A percentile compares a stretch with the other conserved stretches of the same genome.
phyloP scores from a whole-genome alignment of 2,329 filamentous ascomycete species.

The Diplodia sapinea region DNA sequence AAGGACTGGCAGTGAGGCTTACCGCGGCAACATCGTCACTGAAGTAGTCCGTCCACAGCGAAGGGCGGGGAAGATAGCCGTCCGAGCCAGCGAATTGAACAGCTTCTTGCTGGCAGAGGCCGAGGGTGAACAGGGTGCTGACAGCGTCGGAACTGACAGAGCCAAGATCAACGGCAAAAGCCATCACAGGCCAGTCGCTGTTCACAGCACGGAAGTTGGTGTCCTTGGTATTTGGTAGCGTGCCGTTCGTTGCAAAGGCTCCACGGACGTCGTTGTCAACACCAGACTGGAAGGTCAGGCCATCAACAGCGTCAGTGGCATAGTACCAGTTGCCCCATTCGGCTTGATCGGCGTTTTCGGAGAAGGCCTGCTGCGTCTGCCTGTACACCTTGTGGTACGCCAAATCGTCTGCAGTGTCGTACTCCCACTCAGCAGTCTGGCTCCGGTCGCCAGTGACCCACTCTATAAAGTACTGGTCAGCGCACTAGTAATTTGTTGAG shows the following conservation, averaged over 20 bases:
- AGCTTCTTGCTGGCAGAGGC: slow-evolving; percentile 56
- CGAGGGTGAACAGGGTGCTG: slow-evolving; percentile 57
- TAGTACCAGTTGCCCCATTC: slow-evolving; percentile 64
- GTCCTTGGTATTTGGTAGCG: slow-evolving; percentile 54
- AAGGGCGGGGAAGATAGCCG: slow-evolving; percentile 48
- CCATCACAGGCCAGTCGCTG: slow-evolving; percentile 60
- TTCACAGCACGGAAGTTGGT: slow-evolving; percentile 58
- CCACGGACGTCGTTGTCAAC: slow-evolving; percentile 54
- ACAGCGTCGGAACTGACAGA: slow-evolving; percentile 46
- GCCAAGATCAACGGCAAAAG: slow-evolving; percentile 58
- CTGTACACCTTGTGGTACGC: slow-evolving; percentile 66
- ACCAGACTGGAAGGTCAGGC: slow-evolving; percentile 56
- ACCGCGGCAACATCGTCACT: slow-evolving; percentile 51
- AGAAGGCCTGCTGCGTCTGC: slow-evolving; percentile 55
- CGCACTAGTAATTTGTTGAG: not conserved
- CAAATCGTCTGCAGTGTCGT: slow-evolving; percentile 51
- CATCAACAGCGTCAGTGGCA: slow-evolving; percentile 51
- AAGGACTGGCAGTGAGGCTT: slow-evolving; percentile 36
- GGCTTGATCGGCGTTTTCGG: slow-evolving; percentile 55
- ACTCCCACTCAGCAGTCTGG: slow-evolving; percentile 67
- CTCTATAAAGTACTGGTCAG: slow-evolving; percentile 57
- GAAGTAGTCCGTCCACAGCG: slow-evolving; percentile 59
- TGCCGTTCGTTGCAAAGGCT: slow-evolving; percentile 53
- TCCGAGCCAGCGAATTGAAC: slow-evolving; percentile 57
- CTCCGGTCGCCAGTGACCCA: slow-evolving; percentile 70